Evolutionary conservation across 345 rosid genomes (phyloP).

Genomic region (Eucalyptus fibrosa): DNA sequence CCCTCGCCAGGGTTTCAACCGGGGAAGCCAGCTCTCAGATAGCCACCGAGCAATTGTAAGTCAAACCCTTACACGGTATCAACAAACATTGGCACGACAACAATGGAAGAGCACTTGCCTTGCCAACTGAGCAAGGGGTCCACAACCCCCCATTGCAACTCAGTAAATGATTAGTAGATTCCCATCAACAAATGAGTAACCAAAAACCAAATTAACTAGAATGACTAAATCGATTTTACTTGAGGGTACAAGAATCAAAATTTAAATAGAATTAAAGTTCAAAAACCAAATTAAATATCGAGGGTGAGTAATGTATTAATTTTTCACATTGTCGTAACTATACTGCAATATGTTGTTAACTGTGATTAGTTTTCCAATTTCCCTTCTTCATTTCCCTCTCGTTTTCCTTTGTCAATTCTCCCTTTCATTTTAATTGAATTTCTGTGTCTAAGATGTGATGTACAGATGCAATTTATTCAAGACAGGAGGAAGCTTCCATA

Average conservation of each 20-base stretch:
- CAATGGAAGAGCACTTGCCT: neutral
- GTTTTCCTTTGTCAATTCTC: neutral
- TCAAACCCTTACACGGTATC: neutral
- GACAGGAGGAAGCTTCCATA: neutral
- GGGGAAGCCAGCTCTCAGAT: neutral
- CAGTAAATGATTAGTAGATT: neutral
- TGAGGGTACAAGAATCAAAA: neutral
- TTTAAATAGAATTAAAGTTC: neutral
- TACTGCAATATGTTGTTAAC: neutral
- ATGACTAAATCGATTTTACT: neutral
- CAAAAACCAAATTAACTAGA: neutral
- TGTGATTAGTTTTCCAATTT: neutral
- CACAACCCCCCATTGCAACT: neutral
- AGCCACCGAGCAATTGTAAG: rapidly evolving
- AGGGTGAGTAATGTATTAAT: neutral
- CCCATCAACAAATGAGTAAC: neutral
- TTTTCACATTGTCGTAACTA: neutral
- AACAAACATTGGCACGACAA: neutral
- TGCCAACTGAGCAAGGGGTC: neutral
- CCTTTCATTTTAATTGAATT: too few species aligned
- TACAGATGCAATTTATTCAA: neutral
- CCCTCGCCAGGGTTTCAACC: neutral
- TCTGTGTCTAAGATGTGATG: neutral
- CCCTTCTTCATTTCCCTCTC: neutral
- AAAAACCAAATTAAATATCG: neutral